A percentile compares a stretch with the other conserved stretches of the same genome.
phyloP scores from a whole-genome alignment of 78 protist genomes.

The Dictyostelium citrinum region DNA sequence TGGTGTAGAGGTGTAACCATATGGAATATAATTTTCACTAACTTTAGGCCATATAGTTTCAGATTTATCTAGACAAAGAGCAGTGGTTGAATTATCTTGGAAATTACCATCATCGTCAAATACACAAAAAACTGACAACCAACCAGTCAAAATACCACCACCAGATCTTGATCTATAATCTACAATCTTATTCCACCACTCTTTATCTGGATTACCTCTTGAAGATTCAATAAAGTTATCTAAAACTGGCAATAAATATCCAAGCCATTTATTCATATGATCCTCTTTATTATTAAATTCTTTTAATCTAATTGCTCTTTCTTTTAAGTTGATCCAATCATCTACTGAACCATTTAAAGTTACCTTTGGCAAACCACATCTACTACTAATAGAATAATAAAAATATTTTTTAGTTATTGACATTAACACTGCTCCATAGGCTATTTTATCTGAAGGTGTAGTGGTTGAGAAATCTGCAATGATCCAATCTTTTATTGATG shows the following conservation, averaged over 20 bases:
- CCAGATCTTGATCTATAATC: constrained; percentile 6
- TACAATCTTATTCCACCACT: not conserved
- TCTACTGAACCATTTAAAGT: constrained; percentile 53
- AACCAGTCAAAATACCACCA: constrained; percentile 42
- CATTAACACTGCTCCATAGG: not conserved
- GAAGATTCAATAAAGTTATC: constrained; percentile 29
- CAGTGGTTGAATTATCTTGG: not conserved
- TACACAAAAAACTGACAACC: constrained; percentile 62
- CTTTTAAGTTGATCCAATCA: not conserved
- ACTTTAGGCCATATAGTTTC: not conserved
- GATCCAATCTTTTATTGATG: constrained; percentile 16
- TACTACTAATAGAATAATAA: not conserved
- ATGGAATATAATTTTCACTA: not conserved
- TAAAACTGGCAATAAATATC: constrained; percentile 16
- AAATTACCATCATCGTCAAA: not conserved
- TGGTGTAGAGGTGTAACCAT: not conserved
- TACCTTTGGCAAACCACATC: constrained; percentile 69
- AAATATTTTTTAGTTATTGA: constrained; percentile 39
- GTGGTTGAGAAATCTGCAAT: constrained; percentile 31
- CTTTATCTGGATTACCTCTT: constrained; percentile 4
- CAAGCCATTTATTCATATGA: constrained; percentile 45
- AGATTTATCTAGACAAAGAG: not conserved
- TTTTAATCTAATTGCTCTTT: not conserved
- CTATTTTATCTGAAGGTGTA: constrained; percentile 15
- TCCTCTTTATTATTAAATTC: not conserved